Evolutionary conservation across 208 protist species (phyloP), one percentile per base, ranked within the genome.

Genomic region (Acanthamoeba healyi): DNA sequence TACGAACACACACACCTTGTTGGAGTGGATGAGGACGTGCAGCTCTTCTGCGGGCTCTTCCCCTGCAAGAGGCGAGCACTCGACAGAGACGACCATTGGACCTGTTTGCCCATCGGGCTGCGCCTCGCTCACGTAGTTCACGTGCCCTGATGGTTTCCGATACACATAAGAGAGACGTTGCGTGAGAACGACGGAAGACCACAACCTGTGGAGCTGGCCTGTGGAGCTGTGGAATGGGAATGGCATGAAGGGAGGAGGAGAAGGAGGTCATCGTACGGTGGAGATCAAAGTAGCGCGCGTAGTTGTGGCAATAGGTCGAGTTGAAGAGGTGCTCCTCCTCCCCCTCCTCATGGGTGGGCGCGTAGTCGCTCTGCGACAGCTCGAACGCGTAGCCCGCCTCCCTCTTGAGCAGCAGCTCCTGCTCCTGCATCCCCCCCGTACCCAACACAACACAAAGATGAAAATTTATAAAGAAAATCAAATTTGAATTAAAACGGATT

Each of bases 1-100:
- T 58, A 72, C 12, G 29, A 9, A 72, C 10, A 72, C n/a, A 32
- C 15, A 72, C 19, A 77, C 74, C 74, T 49, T 36, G 17, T 84
- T 84, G 74, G 74, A 84, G 46, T 84, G 74, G 46, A 84, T 84
- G 74, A 84, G 74, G 42, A 84, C 74, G 10, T 84, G 74, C 7
- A 84, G 74, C 22, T 84, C 74, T 2, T n/a, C 74, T 17, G 0
- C 42, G 74, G 32, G 42, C 26, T 84, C 74, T 12, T 0, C n/a
- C 58, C 34, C 51, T 10, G 51, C 4, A 24, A 24, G 19, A 1
- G 74, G 74, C 74, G 19, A 29, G 22, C 72, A 36, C 26, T 81
- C 72, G 29, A 84, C 58, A 44, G 74, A 84, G 74, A 84, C 32
- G 42, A 38, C 74, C 44, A 84, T 84, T 4, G 74, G 74, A 14